Base-by-base conservation (phyloP, 2,329 filamentous ascomycete genomes). In the Blumeria graminis region DNA sequence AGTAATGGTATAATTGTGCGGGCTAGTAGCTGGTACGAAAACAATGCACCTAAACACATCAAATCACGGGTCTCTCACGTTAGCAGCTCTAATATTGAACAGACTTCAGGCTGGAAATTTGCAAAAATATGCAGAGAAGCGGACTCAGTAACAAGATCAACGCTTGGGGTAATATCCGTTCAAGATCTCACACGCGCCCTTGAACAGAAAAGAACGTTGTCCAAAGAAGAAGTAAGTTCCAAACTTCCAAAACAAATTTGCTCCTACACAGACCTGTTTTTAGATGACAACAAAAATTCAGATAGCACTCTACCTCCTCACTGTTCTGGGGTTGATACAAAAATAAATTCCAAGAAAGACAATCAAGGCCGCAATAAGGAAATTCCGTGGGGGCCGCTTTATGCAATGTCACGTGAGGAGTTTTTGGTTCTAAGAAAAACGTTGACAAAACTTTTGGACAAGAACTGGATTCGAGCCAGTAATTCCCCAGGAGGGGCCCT, bases 401-500 rank as follows among this genome's bases (percentile, higher is more conserved):
- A 55, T 32, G 18, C 28, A 18, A 46, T 34, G 11, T 55, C 54
- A 8, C 33, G 46, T 22, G 51, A 32, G 14, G 55, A 56, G 16
- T 33, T 58, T 7, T 5, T 33, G 41, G 16, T 38, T 6, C 35
- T 58, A 13, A n/a, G 28, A 7, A 16, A 58, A 36, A 56, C 34
- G 39, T 38, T 54, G 10, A 18, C 43, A 11, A n/a, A 48, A 22
- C 32, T 48, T 0, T 48, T 32, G 43, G 18, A 16, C 11, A 58
- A 56, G 16, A 51, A 51, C 43, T 56, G 50, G n/a, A 48, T 48
- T 48, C 43, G 43, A n/a, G 39, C 43, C 28, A 51, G 33, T 14
- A 46, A 18, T 22, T 53, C 45, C 5, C 33, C 55, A 9, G 43
- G 28, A n/a, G 45, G 35, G 6, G 32, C 46, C 11, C 57, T 46